These are phyloP conservation scores for Fraxinus sp. DNA, from an alignment of 305 asterid genomes.

Conservation along the genomic window DNA sequence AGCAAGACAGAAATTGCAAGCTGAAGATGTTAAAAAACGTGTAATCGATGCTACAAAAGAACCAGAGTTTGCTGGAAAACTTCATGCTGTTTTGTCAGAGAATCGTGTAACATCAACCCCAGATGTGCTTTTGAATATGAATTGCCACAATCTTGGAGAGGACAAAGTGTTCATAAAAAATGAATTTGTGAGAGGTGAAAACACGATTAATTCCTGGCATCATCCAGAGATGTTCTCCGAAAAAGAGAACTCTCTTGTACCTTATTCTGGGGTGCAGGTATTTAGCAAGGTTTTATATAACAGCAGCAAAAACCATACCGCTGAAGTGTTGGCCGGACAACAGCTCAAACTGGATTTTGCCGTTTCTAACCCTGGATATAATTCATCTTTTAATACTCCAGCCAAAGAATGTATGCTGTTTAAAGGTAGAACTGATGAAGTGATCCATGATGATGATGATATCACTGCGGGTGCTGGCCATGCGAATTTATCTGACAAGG, in stretches of 20 bases:
- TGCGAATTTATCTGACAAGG: conserved; percentile 31
- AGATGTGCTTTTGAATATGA: conserved; percentile 30
- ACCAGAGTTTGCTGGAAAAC: conserved; percentile 36
- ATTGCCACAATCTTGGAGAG: conserved; percentile 37
- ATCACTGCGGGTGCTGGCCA: conserved; percentile 23
- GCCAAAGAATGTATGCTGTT: conserved; percentile 34
- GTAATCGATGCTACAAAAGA: conserved; percentile 32
- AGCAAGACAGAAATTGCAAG: conserved; percentile 36
- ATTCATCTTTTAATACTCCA: conserved; percentile 31
- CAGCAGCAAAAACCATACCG: conserved; percentile 27
- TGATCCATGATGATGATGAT: conserved; percentile 24
- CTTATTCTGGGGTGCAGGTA: conserved; percentile 48
- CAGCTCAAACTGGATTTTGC: conserved; percentile 33
- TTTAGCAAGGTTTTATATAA: conserved; percentile 24
- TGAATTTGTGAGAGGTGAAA: conserved; percentile 26
- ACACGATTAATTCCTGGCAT: conserved; percentile 32
- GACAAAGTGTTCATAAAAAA: conserved; percentile 10
- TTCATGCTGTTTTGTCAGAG: conserved; percentile 33
- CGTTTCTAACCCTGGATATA: conserved; percentile 26
- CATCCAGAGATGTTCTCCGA: conserved; percentile 28
- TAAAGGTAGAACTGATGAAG: conserved; percentile 33
- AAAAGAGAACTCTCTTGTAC: conserved; percentile 41
- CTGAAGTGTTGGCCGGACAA: conserved; percentile 37
- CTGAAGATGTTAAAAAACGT: conserved; percentile 42
- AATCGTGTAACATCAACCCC: conserved; percentile 29